Conservation (phyloP, 2,329 filamentous ascomycete genomes). For the Xylaria hypoxylon region DNA sequence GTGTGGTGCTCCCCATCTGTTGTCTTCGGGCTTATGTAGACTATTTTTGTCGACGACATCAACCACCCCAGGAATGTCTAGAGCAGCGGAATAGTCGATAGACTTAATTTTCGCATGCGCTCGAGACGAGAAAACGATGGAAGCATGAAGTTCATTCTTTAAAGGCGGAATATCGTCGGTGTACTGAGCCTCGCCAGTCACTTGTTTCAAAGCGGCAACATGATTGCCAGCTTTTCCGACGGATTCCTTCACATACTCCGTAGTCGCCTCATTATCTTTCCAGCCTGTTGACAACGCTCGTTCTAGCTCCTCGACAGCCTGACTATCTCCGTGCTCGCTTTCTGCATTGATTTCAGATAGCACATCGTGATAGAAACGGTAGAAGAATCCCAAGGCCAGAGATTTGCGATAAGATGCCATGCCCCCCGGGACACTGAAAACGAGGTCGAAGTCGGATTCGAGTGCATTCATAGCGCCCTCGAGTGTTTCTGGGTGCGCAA, state of each 20-base stretch:
- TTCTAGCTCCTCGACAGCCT: slow-evolving; percentile 87
- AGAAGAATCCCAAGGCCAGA: slow-evolving; percentile 92
- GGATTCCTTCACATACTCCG: slow-evolving; percentile 83
- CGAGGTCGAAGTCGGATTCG: slow-evolving; percentile 88
- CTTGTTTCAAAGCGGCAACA: slow-evolving; percentile 91
- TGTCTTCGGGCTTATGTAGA: slow-evolving; percentile 81
- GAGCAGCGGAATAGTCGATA: slow-evolving; percentile 78
- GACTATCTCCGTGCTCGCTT: slow-evolving; percentile 68
- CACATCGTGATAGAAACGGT: slow-evolving; percentile 94
- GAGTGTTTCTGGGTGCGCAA: slow-evolving; percentile 83
- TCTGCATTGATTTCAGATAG: slow-evolving; percentile 69
- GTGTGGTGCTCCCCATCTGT: slow-evolving; percentile 88
- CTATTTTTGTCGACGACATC: slow-evolving; percentile 87
- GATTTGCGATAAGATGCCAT: slow-evolving; percentile 98
- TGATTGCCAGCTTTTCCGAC: slow-evolving; percentile 89
- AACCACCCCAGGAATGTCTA: slow-evolving; percentile 87
- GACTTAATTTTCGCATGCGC: slow-evolving; percentile 86
- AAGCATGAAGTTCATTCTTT: slow-evolving; percentile 89
- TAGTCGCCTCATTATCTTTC: slow-evolving; percentile 80
- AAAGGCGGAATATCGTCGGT: slow-evolving; percentile 92
- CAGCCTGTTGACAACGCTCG: slow-evolving; percentile 82
- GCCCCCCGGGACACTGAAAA: slow-evolving; percentile 91
- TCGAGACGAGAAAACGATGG: slow-evolving; percentile 87
- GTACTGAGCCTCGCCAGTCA: slow-evolving; percentile 93
- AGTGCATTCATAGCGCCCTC: slow-evolving; percentile 91